Base-by-base conservation (phyloP, 1,139 yeast genomes). In the Suhomyces bokatorum region DNA sequence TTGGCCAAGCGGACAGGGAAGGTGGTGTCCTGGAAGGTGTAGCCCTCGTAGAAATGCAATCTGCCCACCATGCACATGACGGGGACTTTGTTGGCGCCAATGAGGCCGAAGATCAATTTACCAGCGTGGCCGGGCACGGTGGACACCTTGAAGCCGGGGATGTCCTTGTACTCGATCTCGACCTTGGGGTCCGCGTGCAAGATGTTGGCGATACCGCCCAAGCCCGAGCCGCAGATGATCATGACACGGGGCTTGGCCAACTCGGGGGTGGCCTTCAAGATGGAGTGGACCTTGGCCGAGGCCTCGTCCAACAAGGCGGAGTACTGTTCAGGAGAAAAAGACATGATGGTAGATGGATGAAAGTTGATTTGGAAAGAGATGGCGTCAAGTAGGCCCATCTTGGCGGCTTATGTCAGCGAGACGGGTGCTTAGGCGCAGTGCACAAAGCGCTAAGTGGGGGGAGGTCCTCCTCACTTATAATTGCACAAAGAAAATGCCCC, bases 11-110 rank as follows among this genome's bases (percentile, higher is more conserved):
- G 77, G 16, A 93, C 75, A 0, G 98, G 97, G 63, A 89, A 87
- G 0, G 91, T 88, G 1, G 96, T 85, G 48, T 87, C 87, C 50
- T 79, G 81, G 56, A 90, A 80, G 15, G 81, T 75, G 64, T 89
- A 86, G 1, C 99, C 98, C 64, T 93, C 98, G 59, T 93, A 93
- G 52, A 86, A 87, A 63, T 91, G 98, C 47, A 91, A 70, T 53
- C 98, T 75, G 6, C 98, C 98, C 45, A 88, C 89, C 97, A 91
- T 90, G 57, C 96, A 84, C 66, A 91, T 80, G 0, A 91, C 96
- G 0, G 96, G 95, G 0, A 85, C 87, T 42, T 73, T 75, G 33
- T 81, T 82, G 10, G 56, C 54, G 1, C 95, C 95, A 56, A 91
- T 83, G 32, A 66, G 65, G 2, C 98, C 98, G 62, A 89, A 84